phyloP scores from a whole-genome alignment of 192 early-diverging fungal genomes.

The Backusella australiensis region DNA sequence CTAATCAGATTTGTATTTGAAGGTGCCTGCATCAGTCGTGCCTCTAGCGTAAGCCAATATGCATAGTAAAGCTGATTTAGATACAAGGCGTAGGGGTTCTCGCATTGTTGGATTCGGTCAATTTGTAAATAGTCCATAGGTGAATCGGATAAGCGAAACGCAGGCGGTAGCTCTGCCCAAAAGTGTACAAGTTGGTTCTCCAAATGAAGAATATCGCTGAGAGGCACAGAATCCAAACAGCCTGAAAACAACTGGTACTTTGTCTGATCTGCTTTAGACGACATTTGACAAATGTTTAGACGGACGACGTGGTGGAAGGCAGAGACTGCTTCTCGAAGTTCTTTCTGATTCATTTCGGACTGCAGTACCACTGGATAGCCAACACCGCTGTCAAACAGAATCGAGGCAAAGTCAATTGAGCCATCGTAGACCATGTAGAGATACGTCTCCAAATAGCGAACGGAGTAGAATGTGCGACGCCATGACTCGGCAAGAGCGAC shows the following conservation, averaged over 20 bases:
- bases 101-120: conserved; percentile 17
- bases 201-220: conserved; percentile 3
- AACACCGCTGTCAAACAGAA: conserved; percentile 14
- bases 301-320: conserved; percentile 14
- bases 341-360: conserved; percentile 6
- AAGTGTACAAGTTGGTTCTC: conserved; percentile 13
- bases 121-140: conserved; percentile 20
- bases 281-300: conserved; percentile 9
- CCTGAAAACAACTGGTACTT: conserved; percentile 18
- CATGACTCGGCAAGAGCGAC: conserved; percentile 15
- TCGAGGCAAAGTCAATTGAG: background rate
- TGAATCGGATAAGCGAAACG: conserved; percentile 13
- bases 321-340: conserved; percentile 15
- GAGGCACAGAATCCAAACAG: conserved; percentile 10
- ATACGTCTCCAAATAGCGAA: conserved; percentile 16
- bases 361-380: conserved; percentile 13
- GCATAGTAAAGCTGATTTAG: conserved; percentile 21
- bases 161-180: conserved; percentile 14
- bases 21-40: conserved; percentile 18
- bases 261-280: background rate
- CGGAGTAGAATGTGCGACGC: conserved; percentile 18
- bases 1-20: conserved; percentile 5
- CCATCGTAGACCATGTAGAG: conserved; percentile 16
- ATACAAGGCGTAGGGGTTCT: conserved; percentile 13
- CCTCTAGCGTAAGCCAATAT: conserved; percentile 24